Evolutionary conservation across 148 eudicot genomes (phyloP).

Genomic region (Euryodendron excelsum): DNA sequence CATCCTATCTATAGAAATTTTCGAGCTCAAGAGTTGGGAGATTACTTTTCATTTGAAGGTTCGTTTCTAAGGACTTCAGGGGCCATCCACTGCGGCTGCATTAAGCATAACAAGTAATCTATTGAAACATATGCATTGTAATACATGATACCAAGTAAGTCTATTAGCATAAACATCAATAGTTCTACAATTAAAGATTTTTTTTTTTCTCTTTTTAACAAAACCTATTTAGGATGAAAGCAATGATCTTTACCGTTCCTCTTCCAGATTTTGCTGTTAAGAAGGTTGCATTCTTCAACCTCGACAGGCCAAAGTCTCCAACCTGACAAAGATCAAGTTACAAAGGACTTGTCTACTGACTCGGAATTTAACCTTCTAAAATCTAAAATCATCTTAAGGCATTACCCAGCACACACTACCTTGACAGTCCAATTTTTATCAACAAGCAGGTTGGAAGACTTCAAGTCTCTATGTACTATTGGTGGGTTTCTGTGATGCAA

Average conservation of each 20-base stretch:
- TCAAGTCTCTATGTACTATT: slow-evolving; percentile 78
- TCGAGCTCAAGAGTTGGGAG: not conserved
- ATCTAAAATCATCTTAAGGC: not conserved
- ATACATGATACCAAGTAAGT: too few species aligned
- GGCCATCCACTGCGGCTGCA: slow-evolving; percentile 99
- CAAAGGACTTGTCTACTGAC: not conserved
- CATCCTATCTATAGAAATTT: too few species aligned
- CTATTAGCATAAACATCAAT: not conserved
- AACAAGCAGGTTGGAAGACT: slow-evolving; percentile 81
- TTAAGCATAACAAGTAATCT: not conserved
- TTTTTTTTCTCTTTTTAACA: not conserved
- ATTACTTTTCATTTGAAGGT: slow-evolving; percentile 69
- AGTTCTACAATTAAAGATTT: not conserved
- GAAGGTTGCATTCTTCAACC: slow-evolving; percentile 68
- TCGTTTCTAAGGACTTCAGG: slow-evolving; percentile 90
- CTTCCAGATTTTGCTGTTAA: slow-evolving; percentile 75
- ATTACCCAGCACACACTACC: slow-evolving; percentile 34
- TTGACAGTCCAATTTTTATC: slow-evolving; percentile 89
- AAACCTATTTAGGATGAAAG: not conserved
- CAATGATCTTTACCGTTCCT: slow-evolving; percentile 60
- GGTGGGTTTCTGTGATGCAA: slow-evolving; percentile 92
- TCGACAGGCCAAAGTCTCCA: slow-evolving; percentile 87
- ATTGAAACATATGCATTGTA: not conserved
- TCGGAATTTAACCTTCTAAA: not conserved
- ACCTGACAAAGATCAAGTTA: slow-evolving; percentile 44